A percentile compares a stretch with the other conserved stretches of the same genome.
Evolutionary conservation across 805 yeast genomes (phyloP).

Genomic region (Saturnispora bothae): DNA sequence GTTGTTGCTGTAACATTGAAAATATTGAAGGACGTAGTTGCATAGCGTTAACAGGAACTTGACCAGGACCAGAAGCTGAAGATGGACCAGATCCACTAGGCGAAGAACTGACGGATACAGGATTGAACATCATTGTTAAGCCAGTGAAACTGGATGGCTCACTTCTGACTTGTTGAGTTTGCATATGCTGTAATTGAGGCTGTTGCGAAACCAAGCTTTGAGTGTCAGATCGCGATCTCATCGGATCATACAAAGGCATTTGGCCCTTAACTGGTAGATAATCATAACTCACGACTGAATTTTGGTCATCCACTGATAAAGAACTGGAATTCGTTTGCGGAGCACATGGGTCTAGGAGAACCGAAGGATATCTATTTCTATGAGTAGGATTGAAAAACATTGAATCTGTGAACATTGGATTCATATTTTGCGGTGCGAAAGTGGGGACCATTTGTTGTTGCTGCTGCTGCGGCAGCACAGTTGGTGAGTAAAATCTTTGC

Average conservation of each 20-base stretch:
- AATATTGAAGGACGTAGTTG: conserved; percentile 4
- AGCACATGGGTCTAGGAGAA: conserved; percentile 40
- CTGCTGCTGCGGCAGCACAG: neutral
- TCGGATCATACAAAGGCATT: conserved; percentile 1
- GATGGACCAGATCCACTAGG: too few species aligned
- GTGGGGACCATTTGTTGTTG: neutral
- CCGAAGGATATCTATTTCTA: conserved; percentile 37
- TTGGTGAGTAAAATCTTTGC: conserved; percentile 2
- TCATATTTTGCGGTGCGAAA: conserved; percentile 9
- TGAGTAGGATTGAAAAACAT: conserved; percentile 20
- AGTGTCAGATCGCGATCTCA: conserved; percentile 5
- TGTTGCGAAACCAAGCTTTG: neutral
- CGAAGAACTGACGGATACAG: too few species aligned
- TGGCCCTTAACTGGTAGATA: neutral
- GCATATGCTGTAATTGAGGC: neutral
- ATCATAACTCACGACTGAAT: neutral
- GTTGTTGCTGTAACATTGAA: neutral
- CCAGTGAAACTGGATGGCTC: neutral
- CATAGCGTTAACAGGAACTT: neutral
- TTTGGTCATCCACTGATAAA: conserved; percentile 4
- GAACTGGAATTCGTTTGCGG: conserved; percentile 28
- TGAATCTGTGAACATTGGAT: conserved; percentile 15
- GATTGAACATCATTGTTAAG: too few species aligned
- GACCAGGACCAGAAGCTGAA: too few species aligned
- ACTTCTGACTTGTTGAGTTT: neutral